Percentiles rank a stretch among this genome's conserved stretches.
phyloP scores from a whole-genome alignment of 2,329 filamentous ascomycete species.

The Alternaria novae-zelandiae region DNA sequence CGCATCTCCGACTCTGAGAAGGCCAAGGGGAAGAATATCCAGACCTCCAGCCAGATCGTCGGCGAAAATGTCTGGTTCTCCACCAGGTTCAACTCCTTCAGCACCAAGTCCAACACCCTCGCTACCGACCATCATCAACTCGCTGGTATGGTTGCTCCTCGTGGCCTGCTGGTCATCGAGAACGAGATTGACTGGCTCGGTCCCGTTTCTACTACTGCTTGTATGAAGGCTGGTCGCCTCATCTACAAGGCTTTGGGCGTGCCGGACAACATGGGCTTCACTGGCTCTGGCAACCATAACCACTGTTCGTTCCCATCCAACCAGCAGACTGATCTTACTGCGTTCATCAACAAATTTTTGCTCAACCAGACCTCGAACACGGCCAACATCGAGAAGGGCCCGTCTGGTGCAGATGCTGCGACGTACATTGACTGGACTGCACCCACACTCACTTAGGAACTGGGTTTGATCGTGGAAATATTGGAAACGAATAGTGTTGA shows the following conservation, averaged over 20 bases:
- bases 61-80: conserved; percentile 70
- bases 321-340: conserved; percentile 59
- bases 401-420: conserved; percentile 35
- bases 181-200: conserved; percentile 67
- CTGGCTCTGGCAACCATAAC: conserved; percentile 60
- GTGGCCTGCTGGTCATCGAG: conserved; percentile 63
- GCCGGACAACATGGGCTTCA: conserved; percentile 64
- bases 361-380: conserved; percentile 36
- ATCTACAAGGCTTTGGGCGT: conserved; percentile 63
- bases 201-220: conserved; percentile 62
- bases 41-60: conserved; percentile 65
- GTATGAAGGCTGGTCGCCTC: conserved; percentile 62
- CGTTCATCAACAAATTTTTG: conserved; percentile 63
- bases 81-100: conserved; percentile 60
- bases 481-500: background rate
- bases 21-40: conserved; percentile 62
- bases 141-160: conserved; percentile 62
- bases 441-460: conserved; percentile 41
- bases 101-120: conserved; percentile 53
- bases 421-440: conserved; percentile 48
- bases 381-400: conserved; percentile 43
- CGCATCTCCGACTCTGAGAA: conserved; percentile 56
- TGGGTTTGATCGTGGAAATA: background rate
- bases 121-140: conserved; percentile 66
- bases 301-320: conserved; percentile 64